Evolutionary conservation across 2,329 filamentous ascomycete species (phyloP), one percentile per base, ranked within the genome.

Genomic region (Fonsecaea nubica): DNA sequence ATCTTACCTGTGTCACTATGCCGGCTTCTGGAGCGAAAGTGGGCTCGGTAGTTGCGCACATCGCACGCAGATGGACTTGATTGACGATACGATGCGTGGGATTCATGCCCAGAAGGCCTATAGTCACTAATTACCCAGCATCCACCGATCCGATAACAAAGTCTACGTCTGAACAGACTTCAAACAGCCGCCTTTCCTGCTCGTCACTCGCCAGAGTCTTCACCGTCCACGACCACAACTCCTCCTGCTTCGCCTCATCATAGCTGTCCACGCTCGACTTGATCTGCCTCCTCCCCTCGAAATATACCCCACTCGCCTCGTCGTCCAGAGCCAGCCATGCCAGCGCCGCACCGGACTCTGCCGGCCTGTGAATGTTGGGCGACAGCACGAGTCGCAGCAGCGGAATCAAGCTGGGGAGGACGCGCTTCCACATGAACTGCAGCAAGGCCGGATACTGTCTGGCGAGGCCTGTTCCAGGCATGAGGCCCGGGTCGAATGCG

Each of bases 191-290:
- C 50, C 53, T 71, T 65, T 78, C 75, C 42, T 72, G 65, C 30
- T 74, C 70, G 60, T 69, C 64, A 35, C 62, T 53, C 3, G 75
- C 74, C 36, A 79, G 61, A 65, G 70, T 73, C 35, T 76, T 74
- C 13, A 83, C 72, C 9, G 82, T 85, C 83, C 82, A 85, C 30
- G 74, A 61, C 81, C 81, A 84, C 36, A 84, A 66, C 68, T 84
- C 81, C 15, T 85, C 80, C 72, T 85, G 83, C 71, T 83, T 82
- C 30, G 61, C 69, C 72, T 77, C 74, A 57, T 80, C 76, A 65
- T 82, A 80, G 68, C 81, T 85, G 48, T 76, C 78, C 21, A 73
- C 72, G 68, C 82, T 83, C 8, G 77, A 80, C 65, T 74, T 72
- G 15, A 81, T 80, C 67, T 77, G 70, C 68, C 76, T 78, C 50